phyloP scores from a whole-genome alignment of 2,329 filamentous ascomycete genomes.

The Alternaria dauci region DNA sequence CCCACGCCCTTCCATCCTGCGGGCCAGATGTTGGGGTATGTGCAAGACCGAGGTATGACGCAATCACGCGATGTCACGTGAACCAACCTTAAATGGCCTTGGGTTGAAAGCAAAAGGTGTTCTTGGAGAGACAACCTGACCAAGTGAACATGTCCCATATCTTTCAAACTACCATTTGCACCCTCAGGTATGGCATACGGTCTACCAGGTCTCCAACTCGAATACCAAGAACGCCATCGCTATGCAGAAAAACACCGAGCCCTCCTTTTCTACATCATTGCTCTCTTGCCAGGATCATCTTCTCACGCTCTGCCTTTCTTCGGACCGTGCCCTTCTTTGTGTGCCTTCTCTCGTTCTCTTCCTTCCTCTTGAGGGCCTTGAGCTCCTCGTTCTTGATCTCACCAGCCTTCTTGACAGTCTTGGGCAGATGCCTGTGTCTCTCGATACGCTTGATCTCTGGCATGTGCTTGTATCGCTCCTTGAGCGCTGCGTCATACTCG shows the following conservation, averaged over 20 bases:
- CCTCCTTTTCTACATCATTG: slow-evolving; percentile 53
- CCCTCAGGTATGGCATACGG: neutral
- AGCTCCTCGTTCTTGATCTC: slow-evolving; percentile 95
- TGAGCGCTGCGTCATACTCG: slow-evolving; percentile 88
- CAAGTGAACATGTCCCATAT: neutral
- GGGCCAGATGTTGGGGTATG: neutral
- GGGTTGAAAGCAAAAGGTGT: neutral
- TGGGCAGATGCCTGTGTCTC: slow-evolving; percentile 88
- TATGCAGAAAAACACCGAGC: slow-evolving; percentile 35
- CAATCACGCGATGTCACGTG: slow-evolving; percentile 18
- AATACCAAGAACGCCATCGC: slow-evolving; percentile 41
- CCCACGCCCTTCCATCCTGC: slow-evolving; percentile 2
- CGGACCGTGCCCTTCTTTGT: slow-evolving; percentile 81
- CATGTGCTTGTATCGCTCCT: slow-evolving; percentile 90
- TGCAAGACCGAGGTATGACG: slow-evolving; percentile 16
- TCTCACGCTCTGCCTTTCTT: slow-evolving; percentile 83
- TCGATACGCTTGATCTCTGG: slow-evolving; percentile 92
- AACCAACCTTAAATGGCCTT: neutral
- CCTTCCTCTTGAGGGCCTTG: slow-evolving; percentile 83
- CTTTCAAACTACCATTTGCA: slow-evolving; percentile 4
- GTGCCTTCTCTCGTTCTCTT: slow-evolving; percentile 95
- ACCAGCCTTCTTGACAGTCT: slow-evolving; percentile 92
- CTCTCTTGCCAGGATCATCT: slow-evolving; percentile 81
- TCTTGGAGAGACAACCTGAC: neutral
- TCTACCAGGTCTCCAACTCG: neutral